A percentile compares a stretch with the other conserved stretches of the same genome.
Evolutionary conservation across 1,284 basidiomycete species (phyloP).

Genomic region (Austroboletus olivaceoglutinosus): DNA sequence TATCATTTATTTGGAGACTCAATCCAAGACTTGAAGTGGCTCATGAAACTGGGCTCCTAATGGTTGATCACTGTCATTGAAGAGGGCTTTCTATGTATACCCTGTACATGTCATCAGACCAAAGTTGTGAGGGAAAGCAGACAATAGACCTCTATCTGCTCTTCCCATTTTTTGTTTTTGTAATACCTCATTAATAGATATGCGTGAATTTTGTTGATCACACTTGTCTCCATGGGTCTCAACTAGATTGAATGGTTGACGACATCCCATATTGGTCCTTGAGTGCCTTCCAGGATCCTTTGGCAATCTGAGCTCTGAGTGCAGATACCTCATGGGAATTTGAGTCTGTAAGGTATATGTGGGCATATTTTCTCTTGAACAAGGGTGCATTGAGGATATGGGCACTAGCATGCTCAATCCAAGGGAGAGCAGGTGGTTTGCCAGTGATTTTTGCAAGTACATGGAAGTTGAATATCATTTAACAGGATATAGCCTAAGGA

Average conservation of each 20-base stretch:
- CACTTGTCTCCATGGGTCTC: no score
- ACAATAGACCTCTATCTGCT: slow-evolving; percentile 71
- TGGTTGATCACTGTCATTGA: slow-evolving; percentile 69
- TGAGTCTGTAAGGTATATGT: slow-evolving; percentile 67
- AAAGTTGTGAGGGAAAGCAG: background rate
- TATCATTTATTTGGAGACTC: slow-evolving; percentile 77
- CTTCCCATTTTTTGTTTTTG: slow-evolving; percentile 80
- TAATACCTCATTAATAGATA: slow-evolving; percentile 81
- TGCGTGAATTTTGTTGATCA: no score
- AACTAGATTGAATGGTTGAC: no score
- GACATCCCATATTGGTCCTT: slow-evolving; percentile 87
- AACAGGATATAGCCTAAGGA: slow-evolving; percentile 47
- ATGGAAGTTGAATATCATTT: slow-evolving; percentile 69
- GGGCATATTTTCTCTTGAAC: slow-evolving; percentile 71
- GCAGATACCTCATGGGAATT: slow-evolving; percentile 62
- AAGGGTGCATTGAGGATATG: slow-evolving; percentile 74
- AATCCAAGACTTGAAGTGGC: slow-evolving; percentile 85
- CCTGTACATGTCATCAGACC: no score
- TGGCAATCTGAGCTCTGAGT: slow-evolving; percentile 68
- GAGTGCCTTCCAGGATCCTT: slow-evolving; percentile 70
- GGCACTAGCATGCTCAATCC: slow-evolving; percentile 71
- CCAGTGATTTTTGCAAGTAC: slow-evolving; percentile 68
- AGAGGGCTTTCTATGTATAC: slow-evolving; percentile 85
- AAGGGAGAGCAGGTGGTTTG: slow-evolving; percentile 66
- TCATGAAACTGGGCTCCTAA: slow-evolving; percentile 83